Base-by-base conservation (phyloP, 1,139 yeast species). In the Eremothecium coryli region DNA sequence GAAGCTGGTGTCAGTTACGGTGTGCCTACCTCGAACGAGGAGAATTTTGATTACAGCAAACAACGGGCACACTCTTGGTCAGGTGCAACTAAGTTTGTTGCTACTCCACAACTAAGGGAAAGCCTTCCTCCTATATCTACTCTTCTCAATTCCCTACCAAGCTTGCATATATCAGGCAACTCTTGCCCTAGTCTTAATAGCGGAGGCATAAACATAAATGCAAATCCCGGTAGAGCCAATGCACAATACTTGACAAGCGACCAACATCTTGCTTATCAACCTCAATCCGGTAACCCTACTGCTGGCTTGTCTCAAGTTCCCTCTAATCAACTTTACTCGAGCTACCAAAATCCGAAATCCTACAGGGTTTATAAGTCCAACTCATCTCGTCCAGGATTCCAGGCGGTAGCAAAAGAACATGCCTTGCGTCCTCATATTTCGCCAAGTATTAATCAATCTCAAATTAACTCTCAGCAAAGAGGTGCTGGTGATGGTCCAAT, bases 91-190 rank as follows among this genome's bases (percentile, higher is more conserved):
- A 10, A 13, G 4, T 16, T n/a, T 11, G 5, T 25, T 12, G 30
- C 12, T 4, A 17, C n/a, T 17, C 22, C n/a, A 4, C 22, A 27
- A n/a, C 20, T n/a, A 9, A 20, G 22, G n/a, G 30, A 27, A 14
- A n/a, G 22, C 22, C 7, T 27, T 10, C 30, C 30, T 6, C 30
- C 30, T 11, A 27, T 27, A n/a, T 27, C 30, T n/a, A 17, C 20
- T 11, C 17, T 27, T 4, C 15, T 27, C 20, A 27, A 17, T 17
- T 27, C 30, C 12, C 17, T 27, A 14, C 30, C 30, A 15, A 25
- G 14, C 15, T 25, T 25, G 4, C n/a, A 25, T 5, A n/a, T 5
- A n/a, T n/a, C n/a, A n/a, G n/a, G n/a, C n/a, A n/a, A n/a, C n/a
- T n/a, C n/a, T n/a, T n/a, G n/a, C n/a, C n/a, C n/a, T n/a, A n/a